These are phyloP conservation scores for Trichoderma gamsii DNA, from an alignment of 495 filamentous ascomycete genomes.

Conservation along the genomic window DNA sequence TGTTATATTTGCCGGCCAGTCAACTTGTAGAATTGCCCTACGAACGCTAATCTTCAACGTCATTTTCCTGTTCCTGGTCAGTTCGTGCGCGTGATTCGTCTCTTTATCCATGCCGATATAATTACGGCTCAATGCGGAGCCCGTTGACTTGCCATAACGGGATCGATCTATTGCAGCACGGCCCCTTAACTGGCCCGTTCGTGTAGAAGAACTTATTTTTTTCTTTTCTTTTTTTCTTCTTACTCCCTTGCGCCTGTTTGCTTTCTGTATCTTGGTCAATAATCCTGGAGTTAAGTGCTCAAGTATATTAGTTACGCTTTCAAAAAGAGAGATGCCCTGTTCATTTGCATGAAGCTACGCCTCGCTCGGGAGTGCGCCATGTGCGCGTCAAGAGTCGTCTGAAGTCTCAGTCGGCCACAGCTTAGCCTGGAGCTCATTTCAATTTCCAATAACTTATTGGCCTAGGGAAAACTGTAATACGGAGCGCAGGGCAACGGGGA, in stretches of 20 bases:
- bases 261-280: background rate
- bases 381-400: background rate
- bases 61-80: background rate
- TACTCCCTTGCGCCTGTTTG: background rate
- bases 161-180: slow-evolving; percentile 12
- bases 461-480: background rate
- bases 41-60: background rate
- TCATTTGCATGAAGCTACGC: background rate
- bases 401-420: background rate
- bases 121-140: slow-evolving; percentile 13
- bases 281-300: background rate
- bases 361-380: background rate
- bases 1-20: background rate
- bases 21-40: background rate
- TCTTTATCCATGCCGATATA: background rate
- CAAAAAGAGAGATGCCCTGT: background rate
- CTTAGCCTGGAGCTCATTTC: background rate
- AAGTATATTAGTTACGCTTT: background rate
- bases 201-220: background rate
- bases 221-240: background rate
- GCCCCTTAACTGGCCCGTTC: background rate
- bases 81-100: slow-evolving; percentile 4
- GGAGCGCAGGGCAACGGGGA: background rate
- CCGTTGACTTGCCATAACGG: slow-evolving; percentile 6
- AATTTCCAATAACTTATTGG: background rate